phyloP scores from a whole-genome alignment of 2,329 filamentous ascomycete genomes.

The Sclerotinia borealis region DNA sequence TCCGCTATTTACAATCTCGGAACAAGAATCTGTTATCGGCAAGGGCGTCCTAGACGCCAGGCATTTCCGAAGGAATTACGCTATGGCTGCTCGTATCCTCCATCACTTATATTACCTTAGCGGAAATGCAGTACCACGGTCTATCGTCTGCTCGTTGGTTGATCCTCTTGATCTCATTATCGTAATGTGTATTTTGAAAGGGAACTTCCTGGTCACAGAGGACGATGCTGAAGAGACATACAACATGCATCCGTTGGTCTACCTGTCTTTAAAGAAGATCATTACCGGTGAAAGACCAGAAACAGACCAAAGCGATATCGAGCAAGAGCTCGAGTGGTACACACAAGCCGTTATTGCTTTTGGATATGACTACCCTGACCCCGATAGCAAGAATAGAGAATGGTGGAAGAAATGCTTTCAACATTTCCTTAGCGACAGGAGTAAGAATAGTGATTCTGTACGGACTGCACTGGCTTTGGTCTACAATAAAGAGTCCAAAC shows the following conservation, averaged over 20 bases:
- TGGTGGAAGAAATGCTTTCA: constrained; percentile 27
- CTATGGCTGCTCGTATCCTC: constrained; percentile 16
- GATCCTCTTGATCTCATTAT: constrained; percentile 25
- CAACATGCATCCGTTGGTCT: constrained; percentile 23
- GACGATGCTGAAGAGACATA: constrained; percentile 20
- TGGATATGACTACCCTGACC: constrained; percentile 22
- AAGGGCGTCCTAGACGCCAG: constrained; percentile 21
- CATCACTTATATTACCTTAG: constrained; percentile 24
- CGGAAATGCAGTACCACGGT: constrained; percentile 20
- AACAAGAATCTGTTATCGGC: constrained; percentile 21
- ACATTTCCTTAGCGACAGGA: constrained; percentile 19
- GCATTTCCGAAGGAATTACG: constrained; percentile 19
- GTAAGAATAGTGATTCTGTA: constrained; percentile 18
- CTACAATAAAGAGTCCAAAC: constrained; percentile 23
- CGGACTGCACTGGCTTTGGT: constrained; percentile 20
- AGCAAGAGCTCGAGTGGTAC: constrained; percentile 23
- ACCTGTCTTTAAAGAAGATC: constrained; percentile 19
- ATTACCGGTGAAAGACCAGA: constrained; percentile 12
- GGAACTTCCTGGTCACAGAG: constrained; percentile 18
- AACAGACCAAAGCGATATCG: constrained; percentile 15
- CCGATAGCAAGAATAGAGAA: constrained; percentile 16
- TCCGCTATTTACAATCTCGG: constrained; percentile 16
- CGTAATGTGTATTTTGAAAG: constrained; percentile 21
- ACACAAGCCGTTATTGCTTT: constrained; percentile 22
- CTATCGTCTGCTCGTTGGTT: constrained; percentile 18